Conservation (phyloP, 305 asterid species). For the Nicotiana rustica region DNA sequence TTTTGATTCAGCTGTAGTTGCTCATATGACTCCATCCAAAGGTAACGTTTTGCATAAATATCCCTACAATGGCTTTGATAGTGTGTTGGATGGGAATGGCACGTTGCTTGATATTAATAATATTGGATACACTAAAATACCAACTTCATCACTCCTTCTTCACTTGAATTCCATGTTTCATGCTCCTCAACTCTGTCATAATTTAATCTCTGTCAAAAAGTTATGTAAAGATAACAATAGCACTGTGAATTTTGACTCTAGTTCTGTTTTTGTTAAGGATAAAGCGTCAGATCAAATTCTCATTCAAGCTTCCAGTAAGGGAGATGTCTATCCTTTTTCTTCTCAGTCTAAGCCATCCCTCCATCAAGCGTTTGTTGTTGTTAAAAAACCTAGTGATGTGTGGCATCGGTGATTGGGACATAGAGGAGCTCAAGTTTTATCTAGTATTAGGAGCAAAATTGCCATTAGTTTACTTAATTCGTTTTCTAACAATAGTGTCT, state of each 20-base stretch:
- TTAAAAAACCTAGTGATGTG: neutral
- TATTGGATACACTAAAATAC: neutral
- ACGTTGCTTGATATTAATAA: neutral
- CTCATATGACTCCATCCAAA: neutral
- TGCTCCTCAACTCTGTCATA: neutral
- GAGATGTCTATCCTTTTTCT: neutral
- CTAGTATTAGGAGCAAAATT: neutral
- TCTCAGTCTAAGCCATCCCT: neutral
- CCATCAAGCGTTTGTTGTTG: neutral
- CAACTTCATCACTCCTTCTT: neutral
- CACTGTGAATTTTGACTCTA: neutral
- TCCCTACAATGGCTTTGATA: neutral
- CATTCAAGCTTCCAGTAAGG: neutral
- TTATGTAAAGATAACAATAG: neutral
- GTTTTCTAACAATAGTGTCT: neutral
- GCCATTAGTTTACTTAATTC: neutral
- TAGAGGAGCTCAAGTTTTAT: neutral
- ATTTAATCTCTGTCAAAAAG: neutral
- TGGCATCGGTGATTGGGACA: neutral
- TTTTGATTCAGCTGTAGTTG: neutral
- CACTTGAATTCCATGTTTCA: neutral
- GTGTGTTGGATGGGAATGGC: neutral
- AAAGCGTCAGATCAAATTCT: neutral
- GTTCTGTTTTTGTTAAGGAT: neutral
- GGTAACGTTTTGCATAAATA: neutral